A percentile compares a stretch with the other conserved stretches of the same genome.
These are phyloP conservation scores for Pleurotus sapidus DNA, from an alignment of 768 basidiomycete genomes.

Conservation along the genomic window DNA sequence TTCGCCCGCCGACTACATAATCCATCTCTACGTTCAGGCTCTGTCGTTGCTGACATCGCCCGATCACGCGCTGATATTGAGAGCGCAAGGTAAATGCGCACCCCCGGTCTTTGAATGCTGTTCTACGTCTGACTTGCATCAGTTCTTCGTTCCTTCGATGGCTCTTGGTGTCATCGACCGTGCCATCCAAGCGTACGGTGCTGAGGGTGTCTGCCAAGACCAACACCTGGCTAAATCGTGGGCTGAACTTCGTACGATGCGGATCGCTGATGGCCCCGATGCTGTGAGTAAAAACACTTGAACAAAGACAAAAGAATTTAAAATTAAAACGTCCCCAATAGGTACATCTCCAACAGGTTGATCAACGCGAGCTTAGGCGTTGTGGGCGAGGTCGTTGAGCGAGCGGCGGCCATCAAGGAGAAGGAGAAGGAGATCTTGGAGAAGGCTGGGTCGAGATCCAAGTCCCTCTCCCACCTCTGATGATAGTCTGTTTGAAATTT, in stretches of 20 bases:
- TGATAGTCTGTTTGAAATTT: neutral
- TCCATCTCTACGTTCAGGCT: conserved; percentile 44
- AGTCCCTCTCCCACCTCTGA: neutral
- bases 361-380: conserved; percentile 82
- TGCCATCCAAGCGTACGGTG: conserved; percentile 94
- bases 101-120: neutral
- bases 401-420: conserved; percentile 50
- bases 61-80: conserved; percentile 93
- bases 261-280: conserved; percentile 87
- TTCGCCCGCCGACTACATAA: neutral
- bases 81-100: conserved; percentile 68
- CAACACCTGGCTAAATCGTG: conserved; percentile 75
- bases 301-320: neutral
- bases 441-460: conserved; percentile 52
- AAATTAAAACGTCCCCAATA: conserved; percentile 22
- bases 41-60: conserved; percentile 89
- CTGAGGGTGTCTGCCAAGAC: conserved; percentile 94
- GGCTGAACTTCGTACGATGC: conserved; percentile 81
- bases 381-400: conserved; percentile 56
- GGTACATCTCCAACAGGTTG: conserved; percentile 96
- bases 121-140: neutral
- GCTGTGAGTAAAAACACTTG: conserved; percentile 42
- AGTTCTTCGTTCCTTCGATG: conserved; percentile 95
- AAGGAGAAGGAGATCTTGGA: conserved; percentile 61
- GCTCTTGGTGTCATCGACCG: conserved; percentile 87